These are phyloP conservation scores for Panicum hallii DNA, from an alignment of 202 grass and related monocot species.

Conservation along the genomic window DNA sequence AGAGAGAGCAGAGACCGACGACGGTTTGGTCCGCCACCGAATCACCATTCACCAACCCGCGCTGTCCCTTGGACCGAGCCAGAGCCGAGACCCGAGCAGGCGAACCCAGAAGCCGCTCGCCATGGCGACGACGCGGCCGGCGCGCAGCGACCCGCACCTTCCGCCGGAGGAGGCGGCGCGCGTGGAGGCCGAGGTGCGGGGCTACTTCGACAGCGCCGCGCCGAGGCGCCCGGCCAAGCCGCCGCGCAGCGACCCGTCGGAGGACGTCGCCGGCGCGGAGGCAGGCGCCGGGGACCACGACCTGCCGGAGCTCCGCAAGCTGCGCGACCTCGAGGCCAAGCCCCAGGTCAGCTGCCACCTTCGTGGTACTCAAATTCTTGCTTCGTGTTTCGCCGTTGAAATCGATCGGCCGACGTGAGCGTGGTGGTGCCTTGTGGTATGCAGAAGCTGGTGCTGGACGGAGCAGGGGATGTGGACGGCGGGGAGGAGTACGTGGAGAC, in stretches of 20 bases:
- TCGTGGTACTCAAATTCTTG: neutral
- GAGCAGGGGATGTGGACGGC: constrained; percentile 51
- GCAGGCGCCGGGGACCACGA: constrained; percentile 26
- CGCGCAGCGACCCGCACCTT: constrained; percentile 74
- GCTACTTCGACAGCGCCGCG: constrained; percentile 72
- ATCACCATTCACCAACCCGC: neutral
- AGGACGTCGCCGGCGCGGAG: constrained; percentile 7
- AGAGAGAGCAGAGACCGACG: neutral
- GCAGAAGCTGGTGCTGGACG: constrained; percentile 77
- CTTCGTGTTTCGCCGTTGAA: constrained; percentile 28
- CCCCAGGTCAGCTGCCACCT: constrained; percentile 47
- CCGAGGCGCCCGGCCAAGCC: constrained; percentile 74
- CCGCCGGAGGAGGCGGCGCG: constrained; percentile 69
- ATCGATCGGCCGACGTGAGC: constrained; percentile 18
- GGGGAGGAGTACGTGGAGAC: constrained; percentile 84
- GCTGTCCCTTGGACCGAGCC: neutral
- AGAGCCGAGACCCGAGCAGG: neutral
- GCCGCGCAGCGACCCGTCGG: constrained; percentile 65
- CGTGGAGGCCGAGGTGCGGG: constrained; percentile 70
- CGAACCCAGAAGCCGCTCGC: neutral
- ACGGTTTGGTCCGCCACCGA: neutral
- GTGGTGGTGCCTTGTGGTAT: constrained; percentile 34
- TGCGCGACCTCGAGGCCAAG: constrained; percentile 64
- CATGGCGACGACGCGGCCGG: constrained; percentile 62
- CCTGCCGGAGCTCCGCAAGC: constrained; percentile 66